Evolutionary conservation across 1,139 yeast species (phyloP), one percentile per base, ranked within the genome.

Genomic region (Meyerozyma sp.): DNA sequence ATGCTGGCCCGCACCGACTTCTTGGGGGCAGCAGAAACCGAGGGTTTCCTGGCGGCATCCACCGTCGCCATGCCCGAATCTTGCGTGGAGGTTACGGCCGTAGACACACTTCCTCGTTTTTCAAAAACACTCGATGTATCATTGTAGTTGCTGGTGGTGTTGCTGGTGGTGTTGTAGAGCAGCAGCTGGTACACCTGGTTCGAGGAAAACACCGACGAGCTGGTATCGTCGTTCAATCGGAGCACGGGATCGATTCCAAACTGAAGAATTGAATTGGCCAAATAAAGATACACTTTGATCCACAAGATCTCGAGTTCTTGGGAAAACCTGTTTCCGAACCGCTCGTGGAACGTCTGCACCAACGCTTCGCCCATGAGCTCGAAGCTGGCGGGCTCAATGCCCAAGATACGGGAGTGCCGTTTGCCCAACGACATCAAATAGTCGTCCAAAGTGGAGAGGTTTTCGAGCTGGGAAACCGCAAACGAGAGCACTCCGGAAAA

Each of bases 311-410:
- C 83, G 44, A 77, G 61, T 47, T 76, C 80, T 36, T 72, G 66
- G 40, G 70, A 71, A 56, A 78, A 78, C 18, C 64, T 59, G 13
- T 46, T 52, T 4, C 76, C 77, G 49, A 71, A 83, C 53, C 95
- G 65, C 60, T 86, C 93, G 53, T 79, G 78, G 54, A 87, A 80
- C 1, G 95, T 87, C 52, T 77, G 78, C 46, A 87, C 70, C 43
- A 88, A 68, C 0, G 94, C 94, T 49, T 80, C 80, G 1, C 95
- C 95, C 84, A 88, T 84, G 39, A 83, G 63, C 59, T 84, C 88
- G 56, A 83, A 87, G 59, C 82, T 84, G 8, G 75, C 74, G 0
- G 88, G 80, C 50, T 84, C 90, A 41, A 86, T 84, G 11, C 87
- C 89, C 50, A 87, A 68, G 41, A 87, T 81, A 49, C 95, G 68